phyloP scores from a whole-genome alignment of 2,329 filamentous ascomycete species.

The Fusarium sp. region DNA sequence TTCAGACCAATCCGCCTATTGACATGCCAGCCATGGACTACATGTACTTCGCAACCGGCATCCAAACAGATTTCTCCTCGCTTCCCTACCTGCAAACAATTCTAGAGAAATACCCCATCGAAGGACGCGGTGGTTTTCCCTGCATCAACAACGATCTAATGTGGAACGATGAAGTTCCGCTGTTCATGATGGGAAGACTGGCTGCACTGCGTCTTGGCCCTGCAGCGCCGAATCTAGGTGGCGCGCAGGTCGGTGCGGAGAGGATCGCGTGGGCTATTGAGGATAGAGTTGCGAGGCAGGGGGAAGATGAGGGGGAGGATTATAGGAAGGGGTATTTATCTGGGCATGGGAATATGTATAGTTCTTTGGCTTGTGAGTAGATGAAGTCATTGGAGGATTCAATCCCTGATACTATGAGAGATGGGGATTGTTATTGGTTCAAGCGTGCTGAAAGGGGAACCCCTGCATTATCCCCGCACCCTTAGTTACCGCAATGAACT shows the following conservation, averaged over 20 bases:
- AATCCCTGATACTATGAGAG: no score
- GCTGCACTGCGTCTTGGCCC: constrained; percentile 76
- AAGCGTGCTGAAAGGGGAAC: background rate
- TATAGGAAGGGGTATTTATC: constrained; percentile 44
- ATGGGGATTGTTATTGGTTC: background rate
- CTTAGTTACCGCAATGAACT: background rate
- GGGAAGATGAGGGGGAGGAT: constrained; percentile 22
- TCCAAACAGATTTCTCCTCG: constrained; percentile 68
- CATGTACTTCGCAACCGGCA: constrained; percentile 80
- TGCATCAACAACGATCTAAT: constrained; percentile 79
- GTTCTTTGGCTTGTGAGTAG: constrained; percentile 40
- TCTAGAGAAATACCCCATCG: constrained; percentile 66
- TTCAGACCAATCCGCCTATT: constrained; percentile 64
- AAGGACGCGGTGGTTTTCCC: constrained; percentile 72
- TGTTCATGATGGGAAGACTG: constrained; percentile 76
- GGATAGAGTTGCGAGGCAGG: constrained; percentile 53
- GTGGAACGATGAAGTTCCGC: constrained; percentile 77
- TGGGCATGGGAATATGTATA: constrained; percentile 51
- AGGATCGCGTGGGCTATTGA: constrained; percentile 76
- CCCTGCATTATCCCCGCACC: background rate
- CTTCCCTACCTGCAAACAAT: constrained; percentile 71
- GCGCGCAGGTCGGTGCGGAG: constrained; percentile 77
- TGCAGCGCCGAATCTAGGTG: constrained; percentile 77
- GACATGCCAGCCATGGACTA: constrained; percentile 69
- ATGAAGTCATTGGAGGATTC: no score